These are phyloP conservation scores for Paraconiothyrium sp. DNA, from an alignment of 2,329 filamentous ascomycete genomes.

Conservation along the genomic window DNA sequence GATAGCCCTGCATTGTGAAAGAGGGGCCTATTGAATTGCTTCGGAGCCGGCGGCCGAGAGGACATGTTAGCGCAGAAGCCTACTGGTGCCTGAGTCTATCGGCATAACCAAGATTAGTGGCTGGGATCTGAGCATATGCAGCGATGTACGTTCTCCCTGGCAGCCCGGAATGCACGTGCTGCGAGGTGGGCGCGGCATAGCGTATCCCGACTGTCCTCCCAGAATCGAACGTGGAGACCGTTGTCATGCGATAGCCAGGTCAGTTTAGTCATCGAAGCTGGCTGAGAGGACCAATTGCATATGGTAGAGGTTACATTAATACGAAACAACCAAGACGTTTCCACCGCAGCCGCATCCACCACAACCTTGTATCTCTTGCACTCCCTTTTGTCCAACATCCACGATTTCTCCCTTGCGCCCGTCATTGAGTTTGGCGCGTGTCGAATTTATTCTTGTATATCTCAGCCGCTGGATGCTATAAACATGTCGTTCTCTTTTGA, in stretches of 20 bases:
- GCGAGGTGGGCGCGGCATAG: constrained; percentile 8
- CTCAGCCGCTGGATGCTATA: neutral
- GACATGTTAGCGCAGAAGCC: neutral
- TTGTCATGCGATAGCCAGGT: neutral
- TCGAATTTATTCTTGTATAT: constrained; percentile 28
- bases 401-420: constrained; percentile 26
- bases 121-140: constrained; percentile 30
- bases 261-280: neutral
- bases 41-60: neutral
- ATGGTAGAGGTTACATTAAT: constrained; percentile 4
- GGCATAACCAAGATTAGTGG: constrained; percentile 28
- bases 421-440: constrained; percentile 18
- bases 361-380: constrained; percentile 12
- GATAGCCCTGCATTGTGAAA: neutral
- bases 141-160: constrained; percentile 30
- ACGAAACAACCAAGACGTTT: constrained; percentile 20
- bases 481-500: constrained; percentile 28
- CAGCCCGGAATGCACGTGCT: constrained; percentile 28
- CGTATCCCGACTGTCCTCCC: neutral
- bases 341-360: constrained; percentile 20
- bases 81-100: constrained; percentile 21
- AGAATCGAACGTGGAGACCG: neutral
- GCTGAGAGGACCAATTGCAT: constrained; percentile 2
- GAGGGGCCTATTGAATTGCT: neutral
- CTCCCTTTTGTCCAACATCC: constrained; percentile 27